phyloP scores from a whole-genome alignment of 1,284 basidiomycete species.

The Ceratobasidium sp. region DNA sequence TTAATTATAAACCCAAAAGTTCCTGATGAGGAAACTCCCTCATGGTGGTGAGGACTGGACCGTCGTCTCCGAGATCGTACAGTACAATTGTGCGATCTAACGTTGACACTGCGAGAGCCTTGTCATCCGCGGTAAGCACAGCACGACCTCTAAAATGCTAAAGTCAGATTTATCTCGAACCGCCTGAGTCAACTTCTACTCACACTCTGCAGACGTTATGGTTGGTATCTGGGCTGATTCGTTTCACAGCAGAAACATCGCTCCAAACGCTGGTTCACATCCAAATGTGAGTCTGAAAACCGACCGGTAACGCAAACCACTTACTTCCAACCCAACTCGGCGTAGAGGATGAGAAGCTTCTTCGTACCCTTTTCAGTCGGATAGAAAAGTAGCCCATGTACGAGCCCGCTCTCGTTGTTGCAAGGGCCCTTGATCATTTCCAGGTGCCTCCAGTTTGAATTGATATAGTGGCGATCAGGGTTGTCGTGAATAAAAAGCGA shows the following conservation, averaged over 20 bases:
- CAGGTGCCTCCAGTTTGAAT: neutral
- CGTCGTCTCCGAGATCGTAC: neutral
- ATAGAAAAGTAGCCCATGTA: neutral
- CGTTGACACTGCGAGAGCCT: neutral
- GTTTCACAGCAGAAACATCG: neutral
- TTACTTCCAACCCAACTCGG: conserved; percentile 1
- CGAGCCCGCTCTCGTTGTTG: neutral
- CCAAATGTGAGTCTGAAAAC: neutral
- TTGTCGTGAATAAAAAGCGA: neutral
- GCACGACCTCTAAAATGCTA: neutral
- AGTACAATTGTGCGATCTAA: neutral
- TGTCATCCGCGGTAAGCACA: neutral
- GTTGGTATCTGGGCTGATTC: neutral
- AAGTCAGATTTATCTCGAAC: too few relatives aligned
- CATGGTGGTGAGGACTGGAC: neutral
- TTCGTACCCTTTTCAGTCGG: neutral
- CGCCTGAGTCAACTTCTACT: neutral
- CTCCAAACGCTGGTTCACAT: neutral
- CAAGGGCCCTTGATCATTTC: conserved; percentile 1
- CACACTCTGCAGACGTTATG: conserved; percentile 3
- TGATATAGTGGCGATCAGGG: neutral
- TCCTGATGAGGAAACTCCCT: conserved; percentile 3
- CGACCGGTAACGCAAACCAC: neutral
- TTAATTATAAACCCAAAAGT: too few relatives aligned
- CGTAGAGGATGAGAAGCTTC: neutral